Conservation (phyloP, 2,329 filamentous ascomycete genomes). For the Graphilbum fragrans region DNA sequence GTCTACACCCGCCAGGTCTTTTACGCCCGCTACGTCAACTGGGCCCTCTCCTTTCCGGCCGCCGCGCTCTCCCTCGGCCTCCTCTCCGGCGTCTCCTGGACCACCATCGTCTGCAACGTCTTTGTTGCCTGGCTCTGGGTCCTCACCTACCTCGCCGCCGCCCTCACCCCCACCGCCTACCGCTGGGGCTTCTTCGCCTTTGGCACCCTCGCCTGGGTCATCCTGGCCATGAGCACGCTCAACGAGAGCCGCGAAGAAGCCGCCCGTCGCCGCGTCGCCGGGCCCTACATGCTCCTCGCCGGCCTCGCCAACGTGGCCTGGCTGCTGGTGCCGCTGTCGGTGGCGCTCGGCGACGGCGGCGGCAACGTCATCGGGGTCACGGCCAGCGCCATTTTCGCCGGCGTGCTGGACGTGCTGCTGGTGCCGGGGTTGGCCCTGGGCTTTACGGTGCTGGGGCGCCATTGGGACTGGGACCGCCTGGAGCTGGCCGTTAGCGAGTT, state of each 20-base stretch:
- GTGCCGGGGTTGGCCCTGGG: conserved; percentile 19
- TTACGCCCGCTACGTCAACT: conserved; percentile 43
- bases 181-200: conserved; percentile 47
- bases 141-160: conserved; percentile 34
- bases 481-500: neutral
- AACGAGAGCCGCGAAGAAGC: conserved; percentile 24
- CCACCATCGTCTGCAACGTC: conserved; percentile 39
- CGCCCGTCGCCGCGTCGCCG: conserved; percentile 24
- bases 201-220: conserved; percentile 33
- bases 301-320: conserved; percentile 38
- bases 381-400: conserved; percentile 35
- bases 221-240: conserved; percentile 33
- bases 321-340: conserved; percentile 43
- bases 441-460: neutral
- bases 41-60: conserved; percentile 37
- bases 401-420: conserved; percentile 37
- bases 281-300: conserved; percentile 32
- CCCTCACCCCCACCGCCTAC: conserved; percentile 35
- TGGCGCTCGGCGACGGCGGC: conserved; percentile 37
- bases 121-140: conserved; percentile 38
- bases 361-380: conserved; percentile 37
- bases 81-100: conserved; percentile 38
- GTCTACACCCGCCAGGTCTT: conserved; percentile 34
- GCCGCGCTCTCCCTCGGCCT: conserved; percentile 34
- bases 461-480: neutral